Percentiles rank a stretch among this genome's conserved stretches.
Evolutionary conservation across 352 stramenopile genomes (phyloP).

Genomic region (Pythium sp.): DNA sequence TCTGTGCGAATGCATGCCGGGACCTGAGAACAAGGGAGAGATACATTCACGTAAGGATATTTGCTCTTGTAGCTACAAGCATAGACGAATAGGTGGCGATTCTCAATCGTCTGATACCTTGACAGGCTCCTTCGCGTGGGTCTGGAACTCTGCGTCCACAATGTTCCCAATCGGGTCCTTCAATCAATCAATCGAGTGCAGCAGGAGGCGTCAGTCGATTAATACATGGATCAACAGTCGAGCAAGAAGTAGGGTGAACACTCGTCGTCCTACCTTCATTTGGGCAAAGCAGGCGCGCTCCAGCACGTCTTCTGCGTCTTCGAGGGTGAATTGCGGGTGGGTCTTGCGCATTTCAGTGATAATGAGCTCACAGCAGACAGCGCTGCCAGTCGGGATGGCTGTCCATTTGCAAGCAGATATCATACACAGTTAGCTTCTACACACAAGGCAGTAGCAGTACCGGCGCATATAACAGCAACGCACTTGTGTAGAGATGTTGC

Average conservation of each 20-base stretch:
- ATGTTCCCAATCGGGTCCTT: constrained; percentile 36
- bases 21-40: constrained; percentile 25
- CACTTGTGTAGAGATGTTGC: constrained; percentile 65
- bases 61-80: not conserved
- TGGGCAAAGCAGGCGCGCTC: constrained; percentile 77
- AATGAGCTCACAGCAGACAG: constrained; percentile 43
- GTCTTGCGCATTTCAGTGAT: constrained; percentile 24
- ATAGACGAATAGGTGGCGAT: not conserved
- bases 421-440: not conserved
- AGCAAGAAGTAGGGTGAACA: not conserved
- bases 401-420: not conserved
- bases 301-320: constrained; percentile 56
- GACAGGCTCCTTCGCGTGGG: constrained; percentile 30
- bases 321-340: constrained; percentile 18
- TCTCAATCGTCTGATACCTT: constrained; percentile 21
- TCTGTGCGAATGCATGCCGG: constrained; percentile 32
- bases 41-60: not conserved
- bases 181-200: not conserved
- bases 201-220: not conserved
- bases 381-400: constrained; percentile 48
- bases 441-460: not conserved
- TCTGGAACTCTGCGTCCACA: constrained; percentile 48
- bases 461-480: not conserved
- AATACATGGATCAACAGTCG: not conserved
- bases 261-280: constrained; percentile 30